A percentile compares a stretch with the other conserved stretches of the same genome.
phyloP scores from a whole-genome alignment of 371 early-diverging fungal genomes.

The Caulochytrium protostelioides region DNA sequence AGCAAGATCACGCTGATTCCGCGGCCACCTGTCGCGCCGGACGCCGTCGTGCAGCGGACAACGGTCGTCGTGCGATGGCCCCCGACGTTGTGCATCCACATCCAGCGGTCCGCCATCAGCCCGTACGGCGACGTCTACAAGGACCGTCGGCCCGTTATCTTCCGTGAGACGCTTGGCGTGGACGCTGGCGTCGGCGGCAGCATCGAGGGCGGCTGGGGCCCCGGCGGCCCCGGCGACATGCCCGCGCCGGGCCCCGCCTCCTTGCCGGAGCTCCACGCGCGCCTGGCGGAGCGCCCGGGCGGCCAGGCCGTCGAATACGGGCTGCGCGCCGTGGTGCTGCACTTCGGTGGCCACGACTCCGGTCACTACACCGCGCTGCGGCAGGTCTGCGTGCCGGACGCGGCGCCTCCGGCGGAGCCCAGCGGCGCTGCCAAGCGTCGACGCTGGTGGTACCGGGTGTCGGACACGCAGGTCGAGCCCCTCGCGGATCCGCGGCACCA shows the following conservation, averaged over 20 bases:
- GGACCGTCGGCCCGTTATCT: constrained; percentile 47
- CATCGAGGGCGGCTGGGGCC: not conserved
- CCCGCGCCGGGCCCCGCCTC: constrained; percentile 1
- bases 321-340: constrained; percentile 64
- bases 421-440: constrained; percentile 23
- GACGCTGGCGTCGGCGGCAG: not conserved
- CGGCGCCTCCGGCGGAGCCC: constrained; percentile 6
- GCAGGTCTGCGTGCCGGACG: constrained; percentile 12
- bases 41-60: no score
- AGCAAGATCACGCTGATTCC: no score
- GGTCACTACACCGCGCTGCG: constrained; percentile 88
- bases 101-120: constrained; percentile 47
- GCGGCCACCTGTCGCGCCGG: no score
- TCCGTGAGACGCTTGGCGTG: constrained; percentile 3
- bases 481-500: constrained; percentile 25
- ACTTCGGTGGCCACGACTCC: constrained; percentile 66
- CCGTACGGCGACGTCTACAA: constrained; percentile 44
- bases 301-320: constrained; percentile 33
- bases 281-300: not conserved
- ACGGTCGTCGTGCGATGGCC: no score
- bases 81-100: constrained; percentile 56
- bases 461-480: constrained; percentile 64
- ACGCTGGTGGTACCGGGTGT: constrained; percentile 75
- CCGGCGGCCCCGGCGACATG: not conserved
- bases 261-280: not conserved